These are phyloP conservation scores for Suillus plorans DNA, from an alignment of 768 basidiomycete species.

Conservation along the genomic window DNA sequence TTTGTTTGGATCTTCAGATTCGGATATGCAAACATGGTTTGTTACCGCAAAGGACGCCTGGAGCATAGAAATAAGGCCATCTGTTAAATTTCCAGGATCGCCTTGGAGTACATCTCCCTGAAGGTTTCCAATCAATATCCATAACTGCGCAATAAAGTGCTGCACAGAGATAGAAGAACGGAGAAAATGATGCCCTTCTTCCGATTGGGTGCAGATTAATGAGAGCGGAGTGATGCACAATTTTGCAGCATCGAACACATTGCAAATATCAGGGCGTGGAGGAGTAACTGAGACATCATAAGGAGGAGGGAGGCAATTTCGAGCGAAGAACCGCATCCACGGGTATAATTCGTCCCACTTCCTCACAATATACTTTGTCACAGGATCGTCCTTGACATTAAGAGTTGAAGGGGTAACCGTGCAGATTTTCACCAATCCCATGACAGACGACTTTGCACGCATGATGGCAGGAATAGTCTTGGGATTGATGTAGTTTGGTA, in stretches of 20 bases:
- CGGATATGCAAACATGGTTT: background rate
- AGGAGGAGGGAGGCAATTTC: slow-evolving; percentile 1
- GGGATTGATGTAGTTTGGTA: background rate
- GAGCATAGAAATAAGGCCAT: background rate
- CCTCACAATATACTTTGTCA: background rate
- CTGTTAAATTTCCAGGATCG: background rate
- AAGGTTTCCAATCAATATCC: background rate
- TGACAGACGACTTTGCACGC: background rate
- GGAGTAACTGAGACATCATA: background rate
- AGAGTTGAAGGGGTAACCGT: background rate
- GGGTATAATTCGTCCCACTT: background rate
- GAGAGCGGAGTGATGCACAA: background rate
- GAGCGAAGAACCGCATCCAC: background rate
- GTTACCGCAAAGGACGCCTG: background rate
- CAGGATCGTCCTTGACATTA: background rate
- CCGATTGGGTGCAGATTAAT: background rate
- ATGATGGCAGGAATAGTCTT: background rate
- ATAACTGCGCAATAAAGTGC: background rate
- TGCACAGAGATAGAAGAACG: background rate
- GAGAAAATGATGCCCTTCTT: background rate
- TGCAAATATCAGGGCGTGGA: background rate
- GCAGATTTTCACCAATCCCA: background rate
- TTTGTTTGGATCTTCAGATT: background rate
- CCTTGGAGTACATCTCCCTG: background rate
- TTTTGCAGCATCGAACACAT: background rate